Conservation (phyloP, 352 stramenopile genomes). For the Phytophthora europaea region DNA sequence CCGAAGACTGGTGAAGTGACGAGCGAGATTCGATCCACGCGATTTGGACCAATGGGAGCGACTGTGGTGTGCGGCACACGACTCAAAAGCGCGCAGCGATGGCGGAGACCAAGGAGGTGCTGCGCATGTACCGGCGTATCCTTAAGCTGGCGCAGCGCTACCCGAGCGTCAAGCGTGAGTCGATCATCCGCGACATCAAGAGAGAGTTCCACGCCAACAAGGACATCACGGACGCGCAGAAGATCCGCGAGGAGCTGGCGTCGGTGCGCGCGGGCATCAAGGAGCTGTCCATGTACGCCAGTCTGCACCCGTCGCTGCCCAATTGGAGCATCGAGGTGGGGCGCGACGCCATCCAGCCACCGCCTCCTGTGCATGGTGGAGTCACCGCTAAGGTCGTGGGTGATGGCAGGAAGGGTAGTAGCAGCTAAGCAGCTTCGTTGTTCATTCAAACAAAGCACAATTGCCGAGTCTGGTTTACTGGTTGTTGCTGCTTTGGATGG, state of each 20-base stretch:
- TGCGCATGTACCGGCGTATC: constrained; percentile 84
- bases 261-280: constrained; percentile 76
- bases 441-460: not conserved
- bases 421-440: constrained; percentile 17
- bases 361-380: constrained; percentile 19
- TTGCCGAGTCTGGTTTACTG: constrained; percentile 12
- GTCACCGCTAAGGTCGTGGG: constrained; percentile 65
- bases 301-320: constrained; percentile 61
- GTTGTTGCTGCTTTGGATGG: constrained; percentile 28
- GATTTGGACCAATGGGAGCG: constrained; percentile 37
- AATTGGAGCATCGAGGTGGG: constrained; percentile 84
- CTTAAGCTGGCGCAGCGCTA: constrained; percentile 88
- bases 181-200: constrained; percentile 88
- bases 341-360: constrained; percentile 48
- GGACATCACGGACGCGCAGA: constrained; percentile 59
- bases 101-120: constrained; percentile 62
- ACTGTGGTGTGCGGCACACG: constrained; percentile 21
- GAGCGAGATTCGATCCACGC: constrained; percentile 22
- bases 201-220: constrained; percentile 87
- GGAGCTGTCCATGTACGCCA: constrained; percentile 83
- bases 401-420: constrained; percentile 27
- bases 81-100: constrained; percentile 27
- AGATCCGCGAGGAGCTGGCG: constrained; percentile 76
- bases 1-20: constrained; percentile 37
- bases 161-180: constrained; percentile 87